Evolutionary conservation across 352 stramenopile species (phyloP), one percentile per base, ranked within the genome.

Genomic region (Peronospora belbahrii): DNA sequence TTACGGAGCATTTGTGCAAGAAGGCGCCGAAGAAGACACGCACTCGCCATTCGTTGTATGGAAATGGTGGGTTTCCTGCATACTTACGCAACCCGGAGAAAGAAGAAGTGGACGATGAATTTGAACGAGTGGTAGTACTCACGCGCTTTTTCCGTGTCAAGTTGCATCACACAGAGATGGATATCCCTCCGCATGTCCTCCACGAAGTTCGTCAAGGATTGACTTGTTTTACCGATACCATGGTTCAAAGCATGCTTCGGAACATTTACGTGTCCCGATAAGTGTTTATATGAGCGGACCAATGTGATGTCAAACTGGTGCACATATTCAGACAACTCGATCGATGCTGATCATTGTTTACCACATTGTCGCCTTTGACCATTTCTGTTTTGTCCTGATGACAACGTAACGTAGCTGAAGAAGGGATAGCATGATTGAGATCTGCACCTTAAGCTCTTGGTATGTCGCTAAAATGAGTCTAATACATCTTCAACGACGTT

Each of bases 161-260:
- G 22, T 24, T 70, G 20, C 62, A 67, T 23, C 57, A 59, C 48
- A 62, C 57, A 2, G 57, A 70, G 17, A 56, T 70, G 43, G 57
- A 70, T 15, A 48, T 70, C 11, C 48, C 52, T 2, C 32, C 57
- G 0, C 49, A 67, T 15, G 57, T 70, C 0, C 49, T 70, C 3
- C 62, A 67, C 30, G 57, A 70, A 23, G 48, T 67, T 5, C 62
- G 62, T 5, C 57, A 70, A 20, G 62, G 62, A 0, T 25, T 67
- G 9, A 52, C 56, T 8, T 62, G 57, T 30, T 70, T 67, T 42
- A 65, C 52, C 2, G 62, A 70, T 33, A 59, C 57, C 4, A 70
- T 70, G 62, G 57, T 65, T 34, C 56, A 64, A 18, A 70, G 52
- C 31, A 70, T 70, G 56, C 62, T 66, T 27, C 56, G 61, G 13